These are phyloP conservation scores for Cordyceps pruinosa DNA, from an alignment of 2,329 filamentous ascomycete genomes.

Conservation along the genomic window DNA sequence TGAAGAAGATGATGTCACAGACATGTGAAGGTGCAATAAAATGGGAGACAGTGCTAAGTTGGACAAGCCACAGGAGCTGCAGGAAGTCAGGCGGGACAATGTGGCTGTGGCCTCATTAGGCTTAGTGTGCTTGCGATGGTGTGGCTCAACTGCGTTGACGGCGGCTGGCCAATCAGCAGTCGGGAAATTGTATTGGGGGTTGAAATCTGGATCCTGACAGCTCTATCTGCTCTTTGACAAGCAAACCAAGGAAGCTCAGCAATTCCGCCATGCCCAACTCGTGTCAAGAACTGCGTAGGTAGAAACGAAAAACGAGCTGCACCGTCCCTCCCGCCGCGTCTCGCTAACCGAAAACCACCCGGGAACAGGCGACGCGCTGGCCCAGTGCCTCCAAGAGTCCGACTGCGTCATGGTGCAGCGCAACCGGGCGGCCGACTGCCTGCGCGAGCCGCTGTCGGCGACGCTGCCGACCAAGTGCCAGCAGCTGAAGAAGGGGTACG, in stretches of 20 bases:
- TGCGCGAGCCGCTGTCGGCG: slow-evolving; percentile 73
- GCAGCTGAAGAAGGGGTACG: slow-evolving; percentile 86
- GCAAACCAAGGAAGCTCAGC: slow-evolving; percentile 8
- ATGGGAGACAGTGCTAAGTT: no score
- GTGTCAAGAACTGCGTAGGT: slow-evolving; percentile 91
- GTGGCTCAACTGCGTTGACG: neutral
- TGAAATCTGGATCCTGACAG: neutral
- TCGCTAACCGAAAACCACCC: neutral
- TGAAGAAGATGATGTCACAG: slow-evolving; percentile 17
- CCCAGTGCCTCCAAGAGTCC: slow-evolving; percentile 89
- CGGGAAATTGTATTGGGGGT: neutral
- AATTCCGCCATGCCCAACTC: slow-evolving; percentile 73
- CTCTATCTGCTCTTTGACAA: neutral
- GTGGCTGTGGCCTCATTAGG: neutral
- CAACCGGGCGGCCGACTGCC: slow-evolving; percentile 78
- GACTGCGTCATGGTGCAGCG: slow-evolving; percentile 94
- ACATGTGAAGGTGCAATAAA: slow-evolving; percentile 9
- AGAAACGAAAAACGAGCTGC: no score
- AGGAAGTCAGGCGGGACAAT: neutral
- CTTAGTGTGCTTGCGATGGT: neutral
- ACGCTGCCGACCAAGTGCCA: slow-evolving; percentile 82
- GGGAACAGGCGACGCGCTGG: slow-evolving; percentile 84
- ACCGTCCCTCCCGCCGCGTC: neutral
- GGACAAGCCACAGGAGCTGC: neutral
- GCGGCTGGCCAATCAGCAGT: slow-evolving; percentile 5